Percentiles rank a stretch among this genome's conserved stretches.
phyloP scores from a whole-genome alignment of 2,329 filamentous ascomycete genomes.

The Zalaria obscura region DNA sequence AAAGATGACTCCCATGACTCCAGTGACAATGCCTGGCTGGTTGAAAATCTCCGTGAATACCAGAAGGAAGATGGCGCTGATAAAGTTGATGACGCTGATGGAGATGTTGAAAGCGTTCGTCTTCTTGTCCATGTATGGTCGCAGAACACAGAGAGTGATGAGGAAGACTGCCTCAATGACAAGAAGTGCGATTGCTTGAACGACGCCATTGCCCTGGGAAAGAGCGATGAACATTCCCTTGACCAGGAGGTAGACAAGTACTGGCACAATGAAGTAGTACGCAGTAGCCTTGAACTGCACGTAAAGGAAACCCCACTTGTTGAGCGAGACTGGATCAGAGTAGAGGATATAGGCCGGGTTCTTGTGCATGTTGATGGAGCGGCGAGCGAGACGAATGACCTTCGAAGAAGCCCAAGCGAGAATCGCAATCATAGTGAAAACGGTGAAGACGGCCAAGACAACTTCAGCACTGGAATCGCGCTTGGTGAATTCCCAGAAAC shows the following conservation, averaged over 20 bases:
- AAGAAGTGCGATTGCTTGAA: conserved; percentile 70
- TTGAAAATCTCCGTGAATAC: conserved; percentile 81
- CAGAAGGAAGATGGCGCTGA: conserved; percentile 79
- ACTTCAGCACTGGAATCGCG: conserved; percentile 76
- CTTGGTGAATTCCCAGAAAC: conserved; percentile 83
- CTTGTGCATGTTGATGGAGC: conserved; percentile 81
- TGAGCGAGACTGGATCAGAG: conserved; percentile 82
- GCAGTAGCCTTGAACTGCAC: conserved; percentile 91
- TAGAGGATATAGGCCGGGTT: conserved; percentile 96
- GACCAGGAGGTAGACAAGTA: conserved; percentile 64
- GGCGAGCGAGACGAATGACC: conserved; percentile 76
- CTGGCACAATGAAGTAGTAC: conserved; percentile 84
- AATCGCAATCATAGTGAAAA: conserved; percentile 64
- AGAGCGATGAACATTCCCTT: conserved; percentile 85
- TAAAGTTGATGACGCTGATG: conserved; percentile 77
- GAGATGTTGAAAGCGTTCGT: conserved; percentile 94
- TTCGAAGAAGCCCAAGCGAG: conserved; percentile 80
- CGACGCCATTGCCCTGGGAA: conserved; percentile 53
- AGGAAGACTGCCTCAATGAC: conserved; percentile 70
- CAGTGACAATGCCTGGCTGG: conserved; percentile 68
- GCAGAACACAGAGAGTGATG: conserved; percentile 63
- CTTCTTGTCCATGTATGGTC: conserved; percentile 98
- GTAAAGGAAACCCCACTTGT: conserved; percentile 98
- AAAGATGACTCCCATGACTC: conserved; percentile 78
- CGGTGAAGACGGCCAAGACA: conserved; percentile 76